Percentiles rank a stretch among this genome's conserved stretches.
Conservation (phyloP, 2,329 filamentous ascomycete genomes). For the Aureobasidium sp. region DNA sequence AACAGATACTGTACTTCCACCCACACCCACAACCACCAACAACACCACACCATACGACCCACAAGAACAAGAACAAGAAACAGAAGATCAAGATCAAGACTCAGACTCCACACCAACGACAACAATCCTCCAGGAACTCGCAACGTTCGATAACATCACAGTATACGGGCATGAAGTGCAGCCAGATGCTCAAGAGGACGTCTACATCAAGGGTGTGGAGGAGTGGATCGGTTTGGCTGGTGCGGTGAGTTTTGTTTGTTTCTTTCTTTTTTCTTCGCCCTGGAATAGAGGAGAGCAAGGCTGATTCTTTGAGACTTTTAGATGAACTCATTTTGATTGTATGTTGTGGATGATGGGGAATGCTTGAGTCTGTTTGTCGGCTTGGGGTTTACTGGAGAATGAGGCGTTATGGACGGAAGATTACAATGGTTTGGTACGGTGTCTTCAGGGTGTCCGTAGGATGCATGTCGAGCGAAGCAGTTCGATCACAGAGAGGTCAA, state of each 20-base stretch:
- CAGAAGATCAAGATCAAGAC: constrained; percentile 17
- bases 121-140: constrained; percentile 51
- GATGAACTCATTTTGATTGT: no score
- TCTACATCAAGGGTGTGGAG: constrained; percentile 63
- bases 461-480: no score
- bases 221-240: constrained; percentile 74
- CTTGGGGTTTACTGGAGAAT: no score
- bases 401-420: no score
- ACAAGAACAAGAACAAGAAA: not conserved
- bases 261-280: no score
- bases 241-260: constrained; percentile 48
- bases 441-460: no score
- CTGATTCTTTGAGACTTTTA: no score
- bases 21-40: not conserved
- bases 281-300: no score
- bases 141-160: constrained; percentile 63
- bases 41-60: constrained; percentile 16
- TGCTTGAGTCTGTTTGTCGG: no score
- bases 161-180: constrained; percentile 76
- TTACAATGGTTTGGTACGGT: no score
- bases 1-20: constrained; percentile 18
- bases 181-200: constrained; percentile 54
- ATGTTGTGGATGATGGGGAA: no score
- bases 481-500: not conserved
- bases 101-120: constrained; percentile 42